These are phyloP conservation scores for Geotrichum candidum DNA, from an alignment of 1,139 yeast species.

Conservation along the genomic window DNA sequence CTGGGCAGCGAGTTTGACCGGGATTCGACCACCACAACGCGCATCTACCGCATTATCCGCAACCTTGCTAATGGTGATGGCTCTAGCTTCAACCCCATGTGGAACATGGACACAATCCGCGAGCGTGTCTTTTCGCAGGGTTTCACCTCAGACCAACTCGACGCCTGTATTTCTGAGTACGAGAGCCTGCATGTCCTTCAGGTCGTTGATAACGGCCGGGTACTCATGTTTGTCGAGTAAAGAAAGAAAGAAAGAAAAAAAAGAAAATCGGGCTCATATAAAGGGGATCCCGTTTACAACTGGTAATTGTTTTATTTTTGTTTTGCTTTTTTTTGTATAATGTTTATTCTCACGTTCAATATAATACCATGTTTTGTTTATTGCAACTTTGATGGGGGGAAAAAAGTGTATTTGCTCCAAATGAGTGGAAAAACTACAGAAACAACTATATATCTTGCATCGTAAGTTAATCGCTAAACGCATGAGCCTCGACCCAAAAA, in stretches of 20 bases:
- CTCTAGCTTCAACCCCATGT: conserved; percentile 35
- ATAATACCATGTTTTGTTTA: conserved; percentile 5
- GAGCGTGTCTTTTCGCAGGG: conserved; percentile 79
- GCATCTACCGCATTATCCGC: conserved; percentile 57
- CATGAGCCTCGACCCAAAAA: conserved; percentile 45
- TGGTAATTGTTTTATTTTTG: not conserved
- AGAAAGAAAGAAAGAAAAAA: not conserved
- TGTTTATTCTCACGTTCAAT: not conserved
- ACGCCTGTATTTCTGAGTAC: conserved; percentile 70
- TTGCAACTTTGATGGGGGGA: not conserved
- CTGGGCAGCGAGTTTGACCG: conserved; percentile 36
- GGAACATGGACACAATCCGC: conserved; percentile 55
- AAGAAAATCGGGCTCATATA: not conserved
- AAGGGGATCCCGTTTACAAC: too few relatives aligned
- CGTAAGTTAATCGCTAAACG: conserved; percentile 1
- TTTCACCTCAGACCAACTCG: conserved; percentile 71
- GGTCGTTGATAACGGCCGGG: conserved; percentile 45
- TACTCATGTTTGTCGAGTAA: conserved; percentile 25
- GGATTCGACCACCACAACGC: conserved; percentile 47
- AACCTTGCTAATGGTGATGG: conserved; percentile 48
- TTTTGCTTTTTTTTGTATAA: not conserved
- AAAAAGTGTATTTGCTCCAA: not conserved
- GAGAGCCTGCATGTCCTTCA: conserved; percentile 73
- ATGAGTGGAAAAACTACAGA: not conserved
- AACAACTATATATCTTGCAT: not conserved